phyloP scores from a whole-genome alignment of 1,139 yeast species.

The Geotrichum fermentans region DNA sequence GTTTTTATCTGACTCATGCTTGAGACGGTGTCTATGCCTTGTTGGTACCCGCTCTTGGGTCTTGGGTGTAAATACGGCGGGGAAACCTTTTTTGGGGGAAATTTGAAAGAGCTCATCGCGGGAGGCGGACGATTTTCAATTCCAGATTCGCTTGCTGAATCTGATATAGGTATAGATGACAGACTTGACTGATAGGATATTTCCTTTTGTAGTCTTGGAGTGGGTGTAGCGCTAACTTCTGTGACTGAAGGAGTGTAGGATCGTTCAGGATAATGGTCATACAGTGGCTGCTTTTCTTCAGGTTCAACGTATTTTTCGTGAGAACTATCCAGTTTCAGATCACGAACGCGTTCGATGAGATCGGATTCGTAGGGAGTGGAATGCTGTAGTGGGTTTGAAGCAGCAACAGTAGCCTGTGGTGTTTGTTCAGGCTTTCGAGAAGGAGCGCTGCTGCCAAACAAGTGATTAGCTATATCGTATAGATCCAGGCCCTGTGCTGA shows the following conservation, averaged over 20 bases:
- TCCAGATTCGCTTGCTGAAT: not conserved
- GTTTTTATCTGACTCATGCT: slow-evolving; percentile 15
- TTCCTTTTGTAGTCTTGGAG: slow-evolving; percentile 8
- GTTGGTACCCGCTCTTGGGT: not conserved
- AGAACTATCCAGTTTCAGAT: not conserved
- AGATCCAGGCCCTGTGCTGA: slow-evolving; percentile 9
- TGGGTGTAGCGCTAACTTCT: slow-evolving; percentile 7
- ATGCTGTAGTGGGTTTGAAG: slow-evolving; percentile 3
- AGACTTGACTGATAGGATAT: slow-evolving; percentile 7
- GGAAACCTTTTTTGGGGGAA: not conserved
- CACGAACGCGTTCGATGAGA: not conserved
- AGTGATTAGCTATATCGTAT: slow-evolving; percentile 1
- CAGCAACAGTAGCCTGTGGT: not conserved
- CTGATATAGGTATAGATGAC: slow-evolving; percentile 8
- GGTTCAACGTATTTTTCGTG: not conserved
- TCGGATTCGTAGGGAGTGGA: slow-evolving; percentile 11
- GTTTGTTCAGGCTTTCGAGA: not conserved
- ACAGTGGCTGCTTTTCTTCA: not conserved
- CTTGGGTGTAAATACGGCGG: not conserved
- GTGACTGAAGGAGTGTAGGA: slow-evolving; percentile 1
- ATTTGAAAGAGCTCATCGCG: not conserved
- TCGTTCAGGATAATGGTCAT: not conserved
- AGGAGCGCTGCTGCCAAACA: slow-evolving; percentile 1
- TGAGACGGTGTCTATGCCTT: slow-evolving; percentile 7
- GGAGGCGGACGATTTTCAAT: not conserved